Evolutionary conservation across 805 yeast genomes (phyloP), one percentile per base, ranked within the genome.

Genomic region (Ogataea nakhonphanomensis): DNA sequence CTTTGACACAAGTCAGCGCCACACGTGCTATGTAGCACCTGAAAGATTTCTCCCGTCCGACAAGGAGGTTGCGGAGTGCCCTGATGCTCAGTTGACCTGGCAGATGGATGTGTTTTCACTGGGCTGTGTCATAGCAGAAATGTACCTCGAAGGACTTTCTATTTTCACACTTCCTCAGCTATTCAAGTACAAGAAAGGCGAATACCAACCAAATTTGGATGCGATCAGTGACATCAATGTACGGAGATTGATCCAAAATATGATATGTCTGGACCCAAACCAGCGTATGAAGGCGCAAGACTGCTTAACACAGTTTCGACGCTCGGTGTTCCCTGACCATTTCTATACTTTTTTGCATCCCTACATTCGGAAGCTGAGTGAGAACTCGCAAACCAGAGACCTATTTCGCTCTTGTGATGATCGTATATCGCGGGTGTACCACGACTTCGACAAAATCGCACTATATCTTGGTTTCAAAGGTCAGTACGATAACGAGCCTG

Each of bases 21-120:
- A 96, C 53, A 75, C 79, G 2, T 93, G 99, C 61, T 91, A 91
- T 60, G 61, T 93, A 30, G 98, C 99, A 0, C 99, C 99, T 0
- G 99, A 93, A 58, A 67, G 99, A 49, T 91, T 93, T 54, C 45
- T 69, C 53, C 51, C 64, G 45, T 50, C 64, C 4, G 55, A 55
- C 2, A 61, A 54, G 4, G 58, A 51, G 5, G 50, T 50, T 30
- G 45, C 30, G 8, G 24, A 41, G 32, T 35, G 36, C 24, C 7
- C 33, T 15, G 24, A 30, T 14, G 41, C 69, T 60, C 2, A 49
- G 10, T 57, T 85, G 22, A 73, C 80, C 1, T 67, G 69, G 21
- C 74, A 74, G 35, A 85, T 86, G 93, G 99, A 93, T 61, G 67
- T 91, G 17, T 86, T 86, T 58, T 76, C 88, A 39, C 57, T 81